A percentile compares a stretch with the other conserved stretches of the same genome.
Evolutionary conservation across 2,329 filamentous ascomycete genomes (phyloP).

Genomic region (Xylariaceae sp.): DNA sequence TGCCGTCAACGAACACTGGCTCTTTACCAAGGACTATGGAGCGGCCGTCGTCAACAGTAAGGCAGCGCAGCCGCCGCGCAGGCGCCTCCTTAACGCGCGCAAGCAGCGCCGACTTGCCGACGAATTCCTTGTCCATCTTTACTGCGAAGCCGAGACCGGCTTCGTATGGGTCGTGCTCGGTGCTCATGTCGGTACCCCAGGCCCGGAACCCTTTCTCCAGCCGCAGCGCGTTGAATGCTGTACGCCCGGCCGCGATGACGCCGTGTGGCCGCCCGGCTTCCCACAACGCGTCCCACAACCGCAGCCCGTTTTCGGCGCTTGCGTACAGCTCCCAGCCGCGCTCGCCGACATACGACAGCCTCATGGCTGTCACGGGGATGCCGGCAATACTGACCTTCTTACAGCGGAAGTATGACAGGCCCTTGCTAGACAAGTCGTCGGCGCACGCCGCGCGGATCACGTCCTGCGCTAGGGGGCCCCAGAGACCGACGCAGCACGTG

Average conservation of each 20-base stretch:
- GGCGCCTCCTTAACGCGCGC: constrained; percentile 12
- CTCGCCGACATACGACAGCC: constrained; percentile 19
- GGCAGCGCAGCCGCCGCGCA: constrained; percentile 5
- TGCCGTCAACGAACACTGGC: constrained; percentile 16
- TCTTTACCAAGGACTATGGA: constrained; percentile 21
- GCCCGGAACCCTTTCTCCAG: constrained; percentile 19
- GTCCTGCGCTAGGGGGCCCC: constrained; percentile 16
- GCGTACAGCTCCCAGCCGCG: constrained; percentile 20
- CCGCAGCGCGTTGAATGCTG: constrained; percentile 19
- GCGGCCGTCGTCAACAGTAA: constrained; percentile 17
- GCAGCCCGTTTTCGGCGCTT: constrained; percentile 18
- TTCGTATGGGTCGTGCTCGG: constrained; percentile 21
- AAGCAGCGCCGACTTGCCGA: constrained; percentile 17
- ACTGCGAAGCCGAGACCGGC: constrained; percentile 19
- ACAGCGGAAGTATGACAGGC: constrained; percentile 17
- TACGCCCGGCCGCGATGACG: constrained; percentile 18
- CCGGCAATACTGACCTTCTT: constrained; percentile 19
- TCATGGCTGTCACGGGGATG: constrained; percentile 14
- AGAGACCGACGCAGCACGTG: constrained; percentile 20
- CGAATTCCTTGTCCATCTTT: constrained; percentile 19
- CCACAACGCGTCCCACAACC: constrained; percentile 20
- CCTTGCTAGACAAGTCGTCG: constrained; percentile 21
- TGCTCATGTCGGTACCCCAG: constrained; percentile 19
- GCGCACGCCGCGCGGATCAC: constrained; percentile 7
- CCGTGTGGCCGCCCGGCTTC: constrained; percentile 15